Conservation (phyloP, 2,329 filamentous ascomycete genomes). For the Fusarium nanum region DNA sequence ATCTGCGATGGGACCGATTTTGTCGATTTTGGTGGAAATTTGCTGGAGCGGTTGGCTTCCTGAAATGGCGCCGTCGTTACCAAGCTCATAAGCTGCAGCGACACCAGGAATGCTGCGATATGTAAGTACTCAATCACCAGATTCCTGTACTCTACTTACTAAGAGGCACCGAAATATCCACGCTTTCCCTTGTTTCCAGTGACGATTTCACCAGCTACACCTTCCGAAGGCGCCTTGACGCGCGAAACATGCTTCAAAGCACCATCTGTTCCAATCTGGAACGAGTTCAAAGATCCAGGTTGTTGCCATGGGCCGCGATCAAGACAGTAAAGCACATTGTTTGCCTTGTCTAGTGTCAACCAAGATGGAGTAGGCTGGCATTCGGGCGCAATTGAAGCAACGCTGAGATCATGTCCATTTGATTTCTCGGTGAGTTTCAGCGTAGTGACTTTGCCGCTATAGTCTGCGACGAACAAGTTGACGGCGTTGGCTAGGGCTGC, state of each 20-base stretch:
- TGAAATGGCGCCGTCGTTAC: constrained; percentile 26
- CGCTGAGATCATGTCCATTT: constrained; percentile 9
- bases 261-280: constrained; percentile 24
- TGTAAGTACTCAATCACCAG: background rate
- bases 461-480: constrained; percentile 41
- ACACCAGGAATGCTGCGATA: constrained; percentile 21
- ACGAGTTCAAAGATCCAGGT: constrained; percentile 41
- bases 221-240: constrained; percentile 22
- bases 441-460: constrained; percentile 38
- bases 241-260: constrained; percentile 23
- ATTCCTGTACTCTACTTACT: constrained; percentile 25
- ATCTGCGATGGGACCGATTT: constrained; percentile 33
- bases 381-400: constrained; percentile 21
- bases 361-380: constrained; percentile 36
- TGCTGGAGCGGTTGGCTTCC: constrained; percentile 35
- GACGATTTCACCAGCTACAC: constrained; percentile 37
- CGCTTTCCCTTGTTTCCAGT: constrained; percentile 25
- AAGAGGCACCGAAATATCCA: constrained; percentile 39
- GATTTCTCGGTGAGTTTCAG: constrained; percentile 16
- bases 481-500: constrained; percentile 29
- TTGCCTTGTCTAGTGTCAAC: constrained; percentile 32
- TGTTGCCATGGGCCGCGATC: constrained; percentile 27
- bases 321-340: constrained; percentile 39
- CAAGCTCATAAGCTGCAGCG: constrained; percentile 27
- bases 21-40: constrained; percentile 30